These are phyloP conservation scores for Cryptococcus sp. DNA, from an alignment of 1,284 basidiomycete genomes.

Conservation along the genomic window DNA sequence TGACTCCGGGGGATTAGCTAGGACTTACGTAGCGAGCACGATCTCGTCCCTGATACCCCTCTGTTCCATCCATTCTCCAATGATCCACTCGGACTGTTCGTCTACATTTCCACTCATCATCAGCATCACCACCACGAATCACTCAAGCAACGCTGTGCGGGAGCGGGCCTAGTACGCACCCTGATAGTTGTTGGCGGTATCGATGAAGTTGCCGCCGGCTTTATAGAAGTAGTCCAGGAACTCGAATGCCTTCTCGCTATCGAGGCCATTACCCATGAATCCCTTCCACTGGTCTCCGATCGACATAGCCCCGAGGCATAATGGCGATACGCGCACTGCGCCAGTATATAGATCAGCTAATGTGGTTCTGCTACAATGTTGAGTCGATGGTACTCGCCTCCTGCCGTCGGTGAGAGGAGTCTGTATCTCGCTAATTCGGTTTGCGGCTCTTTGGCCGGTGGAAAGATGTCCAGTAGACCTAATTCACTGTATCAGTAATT, in stretches of 20 bases:
- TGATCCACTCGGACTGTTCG: constrained; percentile 50
- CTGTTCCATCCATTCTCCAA: constrained; percentile 55
- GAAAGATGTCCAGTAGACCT: constrained; percentile 26
- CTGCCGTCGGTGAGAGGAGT: constrained; percentile 55
- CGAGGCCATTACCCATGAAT: constrained; percentile 30
- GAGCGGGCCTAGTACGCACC: neutral
- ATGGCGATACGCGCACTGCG: constrained; percentile 55
- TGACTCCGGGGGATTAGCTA: neutral
- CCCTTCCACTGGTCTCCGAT: constrained; percentile 56
- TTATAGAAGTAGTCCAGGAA: constrained; percentile 49
- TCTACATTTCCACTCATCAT: constrained; percentile 14
- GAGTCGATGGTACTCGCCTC: constrained; percentile 39
- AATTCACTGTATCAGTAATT: neutral
- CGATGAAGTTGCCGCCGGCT: constrained; percentile 24
- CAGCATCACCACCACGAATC: neutral
- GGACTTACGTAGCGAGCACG: constrained; percentile 32
- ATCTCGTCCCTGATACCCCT: constrained; percentile 40
- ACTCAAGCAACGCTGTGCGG: neutral
- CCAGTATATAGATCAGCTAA: neutral
- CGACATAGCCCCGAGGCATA: constrained; percentile 59
- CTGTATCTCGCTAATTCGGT: constrained; percentile 53
- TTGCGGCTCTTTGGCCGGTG: constrained; percentile 29
- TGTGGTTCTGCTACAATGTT: neutral
- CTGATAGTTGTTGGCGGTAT: constrained; percentile 20
- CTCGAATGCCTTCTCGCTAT: constrained; percentile 32